A percentile compares a stretch with the other conserved stretches of the same genome.
phyloP scores from a whole-genome alignment of 495 filamentous ascomycete genomes.

The Xylaria venustula region DNA sequence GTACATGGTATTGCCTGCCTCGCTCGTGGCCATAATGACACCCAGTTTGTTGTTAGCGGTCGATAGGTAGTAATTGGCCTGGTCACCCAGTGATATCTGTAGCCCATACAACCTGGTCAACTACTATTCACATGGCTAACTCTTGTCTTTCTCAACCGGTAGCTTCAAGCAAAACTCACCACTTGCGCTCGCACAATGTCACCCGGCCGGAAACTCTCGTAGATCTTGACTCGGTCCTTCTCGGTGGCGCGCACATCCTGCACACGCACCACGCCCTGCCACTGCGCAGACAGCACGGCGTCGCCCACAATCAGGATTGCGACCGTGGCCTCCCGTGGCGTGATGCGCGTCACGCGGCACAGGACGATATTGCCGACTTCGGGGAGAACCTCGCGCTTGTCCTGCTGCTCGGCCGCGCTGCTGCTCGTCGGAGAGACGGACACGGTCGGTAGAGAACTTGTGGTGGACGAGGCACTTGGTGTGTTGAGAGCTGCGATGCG shows the following conservation, averaged over 20 bases:
- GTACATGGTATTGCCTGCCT: conserved; percentile 83
- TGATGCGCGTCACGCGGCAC: conserved; percentile 81
- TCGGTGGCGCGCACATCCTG: conserved; percentile 95
- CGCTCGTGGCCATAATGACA: conserved; percentile 90
- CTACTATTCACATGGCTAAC: background rate
- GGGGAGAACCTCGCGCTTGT: conserved; percentile 70
- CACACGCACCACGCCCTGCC: conserved; percentile 62
- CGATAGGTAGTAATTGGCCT: conserved; percentile 87
- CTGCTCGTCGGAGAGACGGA: conserved; percentile 35
- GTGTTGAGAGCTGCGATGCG: conserved; percentile 41
- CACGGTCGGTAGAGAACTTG: conserved; percentile 37
- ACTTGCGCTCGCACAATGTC: conserved; percentile 90
- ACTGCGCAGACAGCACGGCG: conserved; percentile 57
- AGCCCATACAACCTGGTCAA: background rate
- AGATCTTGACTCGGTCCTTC: conserved; percentile 89
- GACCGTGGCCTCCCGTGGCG: conserved; percentile 75
- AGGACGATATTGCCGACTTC: conserved; percentile 76
- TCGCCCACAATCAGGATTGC: conserved; percentile 78
- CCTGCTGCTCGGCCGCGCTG: conserved; percentile 52
- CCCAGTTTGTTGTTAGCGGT: conserved; percentile 89
- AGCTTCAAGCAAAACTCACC: conserved; percentile 44
- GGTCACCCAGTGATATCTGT: conserved; percentile 85
- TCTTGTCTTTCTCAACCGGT: too few species aligned
- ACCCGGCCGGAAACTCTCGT: conserved; percentile 87
- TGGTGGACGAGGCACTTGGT: conserved; percentile 11